Base-by-base conservation (phyloP, 106 monocot genomes). In the Dactylorhiza incarnata region DNA sequence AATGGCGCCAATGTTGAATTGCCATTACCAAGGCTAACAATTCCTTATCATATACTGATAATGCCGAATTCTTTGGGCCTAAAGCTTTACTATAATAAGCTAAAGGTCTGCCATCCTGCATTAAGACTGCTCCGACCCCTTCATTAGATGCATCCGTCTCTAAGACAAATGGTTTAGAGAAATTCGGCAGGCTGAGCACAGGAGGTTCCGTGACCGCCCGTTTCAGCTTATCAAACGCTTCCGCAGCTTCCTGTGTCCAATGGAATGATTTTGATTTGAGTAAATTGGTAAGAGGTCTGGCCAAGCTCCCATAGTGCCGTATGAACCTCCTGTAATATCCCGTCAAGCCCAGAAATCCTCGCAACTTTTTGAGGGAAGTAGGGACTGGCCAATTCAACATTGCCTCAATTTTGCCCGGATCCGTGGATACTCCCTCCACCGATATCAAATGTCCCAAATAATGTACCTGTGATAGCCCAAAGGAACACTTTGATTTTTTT, bases 11-110 rank as follows among this genome's bases (percentile, higher is more conserved):
- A 2, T 29, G 29, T 29, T 29, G 29, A 29, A 29, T 29, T 29
- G 29, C 29, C 29, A 29, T 29, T 2, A 29, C 29, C 29, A 29
- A 29, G 2, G 29, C 29, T 29, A 29, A 29, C 29, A 29, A 29
- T 29, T 29, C 29, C 29, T 29, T 29, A 29, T 29, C 29, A 29
- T 29, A 29, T 29, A 29, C 29, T 29, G 29, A 29, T 29, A 29
- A 29, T 29, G 29, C 29, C 0, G 29, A 1, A 2, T 29, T 29
- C 29, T 29, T 29, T 29, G 29, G 29, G 2, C 29, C 29, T 29
- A 29, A 29, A 2, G 49, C 67, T 26, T 68, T 77, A 49, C 77
- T 77, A 8, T 67, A 58, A 26, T 67, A 77, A 13, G 77, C 66
- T 10, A 77, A 48, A 14, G 77, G 67, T 49, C 45, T 45, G 4